Evolutionary conservation across 2,329 filamentous ascomycete genomes (phyloP).

Genomic region (Neodidymelliopsis sp.): DNA sequence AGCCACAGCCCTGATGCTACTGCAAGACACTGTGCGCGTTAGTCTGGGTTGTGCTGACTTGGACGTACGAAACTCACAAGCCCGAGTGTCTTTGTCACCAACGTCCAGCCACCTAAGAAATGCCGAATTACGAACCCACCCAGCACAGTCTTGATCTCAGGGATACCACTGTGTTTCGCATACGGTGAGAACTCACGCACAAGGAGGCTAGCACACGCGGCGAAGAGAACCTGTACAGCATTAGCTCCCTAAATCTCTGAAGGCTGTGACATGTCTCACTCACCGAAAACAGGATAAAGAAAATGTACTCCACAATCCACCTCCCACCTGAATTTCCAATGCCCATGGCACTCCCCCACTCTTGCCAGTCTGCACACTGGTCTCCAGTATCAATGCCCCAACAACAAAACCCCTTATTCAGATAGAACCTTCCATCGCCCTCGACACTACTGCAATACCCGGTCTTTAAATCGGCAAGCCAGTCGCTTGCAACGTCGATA

Average conservation of each 20-base stretch:
- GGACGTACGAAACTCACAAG: slow-evolving; percentile 65
- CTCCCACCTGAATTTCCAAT: slow-evolving; percentile 70
- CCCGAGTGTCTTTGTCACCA: slow-evolving; percentile 88
- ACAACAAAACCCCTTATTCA: slow-evolving; percentile 92
- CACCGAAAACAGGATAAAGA: slow-evolving; percentile 87
- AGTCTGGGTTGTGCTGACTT: slow-evolving; percentile 32
- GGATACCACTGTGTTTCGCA: slow-evolving; percentile 94
- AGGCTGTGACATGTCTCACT: slow-evolving; percentile 34
- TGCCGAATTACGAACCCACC: slow-evolving; percentile 91
- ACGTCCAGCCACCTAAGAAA: slow-evolving; percentile 87
- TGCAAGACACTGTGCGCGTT: slow-evolving; percentile 73
- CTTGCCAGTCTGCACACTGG: slow-evolving; percentile 85
- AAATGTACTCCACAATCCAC: slow-evolving; percentile 86
- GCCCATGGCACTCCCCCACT: slow-evolving; percentile 80
- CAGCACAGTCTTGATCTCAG: slow-evolving; percentile 95
- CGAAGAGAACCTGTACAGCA: slow-evolving; percentile 71
- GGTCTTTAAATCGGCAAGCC: slow-evolving; percentile 90
- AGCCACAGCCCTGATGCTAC: slow-evolving; percentile 96
- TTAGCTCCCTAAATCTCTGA: slow-evolving; percentile 28
- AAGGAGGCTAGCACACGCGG: slow-evolving; percentile 76
- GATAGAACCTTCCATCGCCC: slow-evolving; percentile 86
- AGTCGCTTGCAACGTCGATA: slow-evolving; percentile 90
- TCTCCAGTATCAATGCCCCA: slow-evolving; percentile 80
- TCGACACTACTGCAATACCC: slow-evolving; percentile 81
- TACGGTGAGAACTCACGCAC: slow-evolving; percentile 86